These are phyloP conservation scores for Botrytis deweyae DNA, from an alignment of 2,329 filamentous ascomycete genomes.

Conservation along the genomic window DNA sequence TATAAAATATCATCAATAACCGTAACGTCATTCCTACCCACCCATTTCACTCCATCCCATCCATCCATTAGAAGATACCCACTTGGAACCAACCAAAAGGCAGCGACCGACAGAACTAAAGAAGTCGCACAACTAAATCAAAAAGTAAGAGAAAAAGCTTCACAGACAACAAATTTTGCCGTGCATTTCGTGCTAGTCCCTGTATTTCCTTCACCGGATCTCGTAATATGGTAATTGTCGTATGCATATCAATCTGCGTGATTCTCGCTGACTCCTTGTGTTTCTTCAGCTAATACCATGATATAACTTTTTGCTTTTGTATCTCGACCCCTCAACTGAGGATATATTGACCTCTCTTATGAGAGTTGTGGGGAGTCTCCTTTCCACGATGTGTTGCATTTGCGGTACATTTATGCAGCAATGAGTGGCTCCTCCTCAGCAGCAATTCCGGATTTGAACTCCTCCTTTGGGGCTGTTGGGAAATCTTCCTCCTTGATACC, in stretches of 20 bases:
- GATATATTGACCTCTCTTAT: conserved; percentile 10
- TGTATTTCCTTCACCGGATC: conserved; percentile 5
- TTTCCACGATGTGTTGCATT: neutral
- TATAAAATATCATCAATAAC: conserved; percentile 9
- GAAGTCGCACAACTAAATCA: neutral
- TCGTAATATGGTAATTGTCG: conserved; percentile 2
- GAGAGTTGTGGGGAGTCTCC: neutral
- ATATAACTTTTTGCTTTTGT: neutral
- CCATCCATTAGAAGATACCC: conserved; percentile 3
- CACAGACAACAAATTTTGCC: neutral
- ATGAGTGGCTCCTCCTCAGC: conserved; percentile 34
- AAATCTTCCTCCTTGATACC: conserved; percentile 35
- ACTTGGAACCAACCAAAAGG: conserved; percentile 3
- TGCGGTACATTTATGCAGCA: conserved; percentile 27
- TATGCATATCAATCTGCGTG: neutral
- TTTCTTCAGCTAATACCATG: neutral
- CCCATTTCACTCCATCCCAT: neutral
- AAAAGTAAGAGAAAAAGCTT: conserved; percentile 13
- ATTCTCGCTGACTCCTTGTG: neutral
- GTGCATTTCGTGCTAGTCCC: neutral
- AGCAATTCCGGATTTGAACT: conserved; percentile 34
- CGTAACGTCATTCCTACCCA: conserved; percentile 4
- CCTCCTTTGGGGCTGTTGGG: conserved; percentile 37
- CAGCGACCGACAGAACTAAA: conserved; percentile 2
- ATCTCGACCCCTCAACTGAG: neutral